Evolutionary conservation across 306 rosid genomes (phyloP).

Genomic region (Bauhinia variegata): DNA sequence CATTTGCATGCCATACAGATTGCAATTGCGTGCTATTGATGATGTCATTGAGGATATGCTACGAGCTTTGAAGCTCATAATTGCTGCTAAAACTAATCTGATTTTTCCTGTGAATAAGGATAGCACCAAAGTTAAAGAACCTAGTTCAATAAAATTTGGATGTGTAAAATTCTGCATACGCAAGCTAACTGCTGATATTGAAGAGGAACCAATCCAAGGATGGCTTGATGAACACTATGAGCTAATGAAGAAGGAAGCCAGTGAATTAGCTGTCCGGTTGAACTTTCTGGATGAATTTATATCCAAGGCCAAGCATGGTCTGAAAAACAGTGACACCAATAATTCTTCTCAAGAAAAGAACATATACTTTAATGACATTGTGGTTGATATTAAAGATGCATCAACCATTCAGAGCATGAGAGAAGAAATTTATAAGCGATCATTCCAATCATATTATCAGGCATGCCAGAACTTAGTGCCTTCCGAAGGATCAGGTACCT

Average conservation of each 20-base stretch:
- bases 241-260: constrained; percentile 88
- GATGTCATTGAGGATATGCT: constrained; percentile 94
- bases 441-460: constrained; percentile 85
- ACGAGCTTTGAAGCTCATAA: constrained; percentile 81
- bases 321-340: constrained; percentile 58
- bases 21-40: constrained; percentile 96
- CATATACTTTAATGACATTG: constrained; percentile 57
- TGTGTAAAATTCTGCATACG: constrained; percentile 83
- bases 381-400: constrained; percentile 71
- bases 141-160: constrained; percentile 74
- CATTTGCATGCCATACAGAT: constrained; percentile 86
- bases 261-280: constrained; percentile 85
- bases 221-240: constrained; percentile 98
- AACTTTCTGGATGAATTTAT: constrained; percentile 75
- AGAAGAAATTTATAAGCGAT: constrained; percentile 75
- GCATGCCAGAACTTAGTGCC: constrained; percentile 75
- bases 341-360: constrained; percentile 67
- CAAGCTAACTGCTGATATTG: constrained; percentile 84
- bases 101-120: constrained; percentile 84
- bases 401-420: constrained; percentile 53
- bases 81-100: constrained; percentile 76
- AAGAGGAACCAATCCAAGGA: constrained; percentile 97
- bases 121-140: constrained; percentile 65
- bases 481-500: constrained; percentile 93
- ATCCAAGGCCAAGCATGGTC: constrained; percentile 56